Conservation (phyloP, 345 rosid species). For the Gossypium stocksii region DNA sequence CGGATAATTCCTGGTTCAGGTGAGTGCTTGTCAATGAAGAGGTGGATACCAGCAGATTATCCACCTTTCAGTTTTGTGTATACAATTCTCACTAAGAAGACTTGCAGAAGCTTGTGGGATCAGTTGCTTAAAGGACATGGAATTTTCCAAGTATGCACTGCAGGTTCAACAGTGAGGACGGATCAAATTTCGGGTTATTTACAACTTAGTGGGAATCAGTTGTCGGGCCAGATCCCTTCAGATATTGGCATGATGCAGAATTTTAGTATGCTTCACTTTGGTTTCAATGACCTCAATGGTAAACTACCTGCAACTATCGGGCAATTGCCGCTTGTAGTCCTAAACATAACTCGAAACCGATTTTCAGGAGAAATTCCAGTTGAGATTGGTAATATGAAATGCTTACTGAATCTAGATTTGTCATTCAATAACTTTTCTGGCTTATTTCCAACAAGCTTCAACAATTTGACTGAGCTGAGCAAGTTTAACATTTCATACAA, state of each 20-base stretch:
- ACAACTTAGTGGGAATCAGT: conserved; percentile 67
- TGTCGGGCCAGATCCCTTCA: conserved; percentile 62
- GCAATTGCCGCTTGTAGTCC: conserved; percentile 60
- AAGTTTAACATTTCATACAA: conserved; percentile 88
- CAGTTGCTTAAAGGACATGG: conserved; percentile 63
- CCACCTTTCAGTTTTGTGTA: conserved; percentile 81
- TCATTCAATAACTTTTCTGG: conserved; percentile 86
- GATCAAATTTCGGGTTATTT: conserved; percentile 64
- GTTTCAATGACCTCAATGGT: conserved; percentile 52
- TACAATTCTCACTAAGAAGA: conserved; percentile 59
- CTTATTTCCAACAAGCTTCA: conserved; percentile 57
- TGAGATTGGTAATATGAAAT: conserved; percentile 55
- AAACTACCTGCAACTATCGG: conserved; percentile 56
- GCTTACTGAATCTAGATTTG: conserved; percentile 76
- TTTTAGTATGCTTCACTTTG: conserved; percentile 69
- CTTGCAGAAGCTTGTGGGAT: conserved; percentile 73
- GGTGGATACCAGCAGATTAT: conserved; percentile 96
- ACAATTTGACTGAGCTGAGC: conserved; percentile 49
- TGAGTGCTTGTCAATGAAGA: conserved; percentile 71
- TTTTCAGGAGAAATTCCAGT: conserved; percentile 67
- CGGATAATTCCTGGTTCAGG: conserved; percentile 51
- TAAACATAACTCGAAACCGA: conserved; percentile 54
- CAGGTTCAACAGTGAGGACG: conserved; percentile 33
- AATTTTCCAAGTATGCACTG: conserved; percentile 51
- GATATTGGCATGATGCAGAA: conserved; percentile 55